Evolutionary conservation across 1,139 yeast genomes (phyloP), one percentile per base, ranked within the genome.

Genomic region (Dujonia santamariae): DNA sequence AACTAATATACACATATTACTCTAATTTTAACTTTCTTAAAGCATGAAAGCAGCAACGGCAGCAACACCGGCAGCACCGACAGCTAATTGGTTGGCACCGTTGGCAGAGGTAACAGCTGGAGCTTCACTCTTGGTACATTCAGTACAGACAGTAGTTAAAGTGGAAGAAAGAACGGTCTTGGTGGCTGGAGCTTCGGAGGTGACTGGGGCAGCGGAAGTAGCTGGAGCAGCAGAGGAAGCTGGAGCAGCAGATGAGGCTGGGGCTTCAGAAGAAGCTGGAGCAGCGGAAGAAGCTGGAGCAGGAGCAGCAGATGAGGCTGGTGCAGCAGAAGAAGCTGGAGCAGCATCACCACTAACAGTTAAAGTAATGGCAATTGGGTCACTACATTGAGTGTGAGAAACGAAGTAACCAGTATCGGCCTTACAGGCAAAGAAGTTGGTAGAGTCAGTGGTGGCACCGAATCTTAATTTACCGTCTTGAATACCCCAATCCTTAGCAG

Each of bases 401-500:
- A 37, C 25, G 36, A 37, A 32, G 31, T 40, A 41, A 22, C 42
- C 52, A 27, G 29, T 19, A 23, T 31, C 47, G 18, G 42, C 45
- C 19, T 47, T 46, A 49, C 69, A 59, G 26, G 59, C 56, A 40
- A 39, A 59, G 47, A 53, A 59, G 16, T 34, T 35, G 30, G 48
- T 37, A 26, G 48, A 45, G 41, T 40, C 47, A 14, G 13, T 9
- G 17, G 40, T 11, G 14, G 48, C 34, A 30, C 48, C 49, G 36
- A 40, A 41, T 46, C 64, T 54, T 40, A 63, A 55, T 23, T 43
- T 36, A 31, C 53, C 54, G 40, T 51, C 56, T 23, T 34, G 41
- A 28, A 54, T 38, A 38, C 65, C 66, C 43, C 55, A 63, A 37
- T 49, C 57, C 39, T 43, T 50, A 19, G 62, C 47, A 34, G 59